A percentile compares a stretch with the other conserved stretches of the same genome.
These are phyloP conservation scores for Penicillium manginii DNA, from an alignment of 495 filamentous ascomycete genomes.

Conservation along the genomic window DNA sequence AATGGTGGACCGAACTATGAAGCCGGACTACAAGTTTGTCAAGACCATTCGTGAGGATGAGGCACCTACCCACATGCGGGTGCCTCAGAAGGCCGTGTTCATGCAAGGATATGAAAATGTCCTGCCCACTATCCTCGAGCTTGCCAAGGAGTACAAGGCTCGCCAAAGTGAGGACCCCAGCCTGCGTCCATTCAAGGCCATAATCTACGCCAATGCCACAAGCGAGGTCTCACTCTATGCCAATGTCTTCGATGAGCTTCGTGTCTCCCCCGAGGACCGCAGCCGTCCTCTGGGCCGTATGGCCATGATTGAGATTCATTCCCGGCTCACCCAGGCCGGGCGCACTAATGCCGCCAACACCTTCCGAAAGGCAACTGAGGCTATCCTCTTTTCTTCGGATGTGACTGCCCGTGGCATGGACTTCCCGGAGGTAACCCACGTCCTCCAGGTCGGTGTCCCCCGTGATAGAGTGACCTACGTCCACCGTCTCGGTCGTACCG, in stretches of 20 bases:
- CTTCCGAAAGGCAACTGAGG: constrained; percentile 68
- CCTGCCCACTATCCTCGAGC: constrained; percentile 75
- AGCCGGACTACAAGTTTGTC: constrained; percentile 77
- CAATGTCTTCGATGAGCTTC: constrained; percentile 61
- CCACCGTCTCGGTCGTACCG: constrained; percentile 75
- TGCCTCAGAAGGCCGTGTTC: constrained; percentile 75
- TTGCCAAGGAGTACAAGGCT: constrained; percentile 61
- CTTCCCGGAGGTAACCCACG: constrained; percentile 72
- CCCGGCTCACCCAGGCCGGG: constrained; percentile 67
- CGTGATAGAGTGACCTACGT: constrained; percentile 68
- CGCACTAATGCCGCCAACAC: constrained; percentile 68
- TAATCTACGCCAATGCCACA: constrained; percentile 85
- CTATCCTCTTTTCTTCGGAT: constrained; percentile 87
- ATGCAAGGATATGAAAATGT: constrained; percentile 73
- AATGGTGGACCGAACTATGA: constrained; percentile 71
- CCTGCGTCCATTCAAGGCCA: constrained; percentile 82
- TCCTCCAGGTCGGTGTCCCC: constrained; percentile 71
- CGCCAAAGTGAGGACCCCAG: constrained; percentile 33
- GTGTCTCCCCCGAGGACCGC: constrained; percentile 26
- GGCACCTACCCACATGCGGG: constrained; percentile 75
- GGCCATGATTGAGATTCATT: constrained; percentile 72
- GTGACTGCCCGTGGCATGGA: constrained; percentile 93
- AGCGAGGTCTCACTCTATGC: constrained; percentile 66
- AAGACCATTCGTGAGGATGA: constrained; percentile 83
- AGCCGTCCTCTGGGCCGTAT: constrained; percentile 50